Evolutionary conservation across 2,329 filamentous ascomycete species (phyloP).

Genomic region (Talaromyces amestolkiae): DNA sequence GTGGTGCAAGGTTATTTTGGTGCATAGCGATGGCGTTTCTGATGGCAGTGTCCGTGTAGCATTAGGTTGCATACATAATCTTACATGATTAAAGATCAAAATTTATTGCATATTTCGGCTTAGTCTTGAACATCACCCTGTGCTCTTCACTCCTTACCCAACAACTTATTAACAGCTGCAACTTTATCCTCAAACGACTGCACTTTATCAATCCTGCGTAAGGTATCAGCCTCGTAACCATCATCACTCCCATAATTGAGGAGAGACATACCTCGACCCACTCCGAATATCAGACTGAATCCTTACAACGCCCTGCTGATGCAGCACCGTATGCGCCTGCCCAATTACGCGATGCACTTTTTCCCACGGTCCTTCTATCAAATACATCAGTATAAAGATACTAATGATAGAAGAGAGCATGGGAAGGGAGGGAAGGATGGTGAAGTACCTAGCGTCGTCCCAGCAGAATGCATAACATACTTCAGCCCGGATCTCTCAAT

Average conservation of each 20-base stretch:
- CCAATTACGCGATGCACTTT: conserved; percentile 80
- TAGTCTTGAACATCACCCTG: not conserved
- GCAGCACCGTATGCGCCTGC: conserved; percentile 77
- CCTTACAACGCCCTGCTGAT: conserved; percentile 71
- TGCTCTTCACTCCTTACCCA: conserved; percentile 35
- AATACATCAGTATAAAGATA: not conserved
- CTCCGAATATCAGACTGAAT: conserved; percentile 88
- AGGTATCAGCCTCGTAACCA: not conserved
- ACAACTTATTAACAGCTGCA: conserved; percentile 54
- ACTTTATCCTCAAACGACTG: conserved; percentile 83
- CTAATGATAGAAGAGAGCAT: not conserved
- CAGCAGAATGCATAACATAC: conserved; percentile 89
- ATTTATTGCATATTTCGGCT: not conserved
- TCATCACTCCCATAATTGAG: not conserved
- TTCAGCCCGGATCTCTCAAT: conserved; percentile 76
- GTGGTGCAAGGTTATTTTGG: not conserved
- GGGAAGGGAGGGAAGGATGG: conserved; percentile 32
- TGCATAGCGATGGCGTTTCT: conserved; percentile 17
- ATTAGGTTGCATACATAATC: too few relatives aligned
- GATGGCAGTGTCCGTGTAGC: not conserved
- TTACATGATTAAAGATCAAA: not conserved
- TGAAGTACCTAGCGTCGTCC: conserved; percentile 78
- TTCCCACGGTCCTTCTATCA: conserved; percentile 83
- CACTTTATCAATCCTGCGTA: conserved; percentile 72
- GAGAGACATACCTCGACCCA: conserved; percentile 63